Conservation (phyloP, 192 early-diverging fungal genomes). For the Entrophospora sp. region DNA sequence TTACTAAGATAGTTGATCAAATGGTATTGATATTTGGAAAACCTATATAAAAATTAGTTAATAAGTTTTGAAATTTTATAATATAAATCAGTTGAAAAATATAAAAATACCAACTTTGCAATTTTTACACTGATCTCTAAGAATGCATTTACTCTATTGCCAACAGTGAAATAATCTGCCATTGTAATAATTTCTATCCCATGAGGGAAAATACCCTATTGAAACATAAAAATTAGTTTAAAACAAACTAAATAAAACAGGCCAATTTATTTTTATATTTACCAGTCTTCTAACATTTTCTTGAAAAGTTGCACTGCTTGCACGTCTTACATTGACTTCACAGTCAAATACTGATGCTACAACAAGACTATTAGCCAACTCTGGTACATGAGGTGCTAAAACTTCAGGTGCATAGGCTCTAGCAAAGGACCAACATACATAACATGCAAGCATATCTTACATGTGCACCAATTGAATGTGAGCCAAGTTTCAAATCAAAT, state of each 20-base stretch:
- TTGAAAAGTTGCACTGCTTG: conserved; percentile 93
- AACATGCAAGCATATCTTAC: conserved; percentile 94
- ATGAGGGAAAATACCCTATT: conserved; percentile 77
- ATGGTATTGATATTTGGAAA: conserved; percentile 62
- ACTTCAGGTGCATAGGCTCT: conserved; percentile 73
- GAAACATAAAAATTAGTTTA: neutral
- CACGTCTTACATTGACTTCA: conserved; percentile 86
- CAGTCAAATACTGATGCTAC: conserved; percentile 82
- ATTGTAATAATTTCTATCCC: conserved; percentile 86
- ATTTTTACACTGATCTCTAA: conserved; percentile 61
- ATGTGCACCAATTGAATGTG: conserved; percentile 86
- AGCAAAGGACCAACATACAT: conserved; percentile 97
- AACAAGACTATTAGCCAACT: conserved; percentile 68
- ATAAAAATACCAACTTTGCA: conserved; percentile 45
- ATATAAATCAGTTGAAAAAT: neutral
- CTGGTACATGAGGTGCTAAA: conserved; percentile 50
- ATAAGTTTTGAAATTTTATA: too few relatives aligned
- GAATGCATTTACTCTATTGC: conserved; percentile 71
- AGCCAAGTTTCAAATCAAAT: conserved; percentile 83
- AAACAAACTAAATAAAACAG: neutral
- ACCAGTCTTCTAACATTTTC: conserved; percentile 91
- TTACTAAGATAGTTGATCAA: conserved; percentile 65
- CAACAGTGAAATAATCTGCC: conserved; percentile 89
- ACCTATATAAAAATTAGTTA: conserved; percentile 39
- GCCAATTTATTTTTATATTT: conserved; percentile 11